These are phyloP conservation scores for Neonectria punicea DNA, from an alignment of 2,329 filamentous ascomycete genomes.

Conservation along the genomic window DNA sequence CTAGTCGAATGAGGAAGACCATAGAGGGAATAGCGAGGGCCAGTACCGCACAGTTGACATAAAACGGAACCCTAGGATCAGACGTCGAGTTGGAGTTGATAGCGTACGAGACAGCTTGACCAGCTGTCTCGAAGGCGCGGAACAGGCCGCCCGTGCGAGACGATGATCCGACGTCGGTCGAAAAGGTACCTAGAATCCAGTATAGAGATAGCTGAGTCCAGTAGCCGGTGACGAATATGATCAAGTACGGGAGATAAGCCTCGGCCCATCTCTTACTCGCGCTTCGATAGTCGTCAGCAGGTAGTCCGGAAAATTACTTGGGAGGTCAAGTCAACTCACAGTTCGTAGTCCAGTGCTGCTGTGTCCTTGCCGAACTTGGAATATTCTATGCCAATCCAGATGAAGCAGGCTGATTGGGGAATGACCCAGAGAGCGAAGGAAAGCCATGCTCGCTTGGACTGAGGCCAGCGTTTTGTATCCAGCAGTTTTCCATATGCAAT, in stretches of 20 bases:
- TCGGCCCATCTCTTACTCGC: constrained; percentile 15
- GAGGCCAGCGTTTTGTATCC: constrained; percentile 13
- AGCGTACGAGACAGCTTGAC: constrained; percentile 46
- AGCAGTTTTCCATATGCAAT: constrained; percentile 17
- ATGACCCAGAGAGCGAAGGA: constrained; percentile 20
- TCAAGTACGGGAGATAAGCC: constrained; percentile 21
- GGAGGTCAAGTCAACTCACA: constrained; percentile 6
- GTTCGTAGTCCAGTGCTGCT: constrained; percentile 15
- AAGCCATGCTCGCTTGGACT: constrained; percentile 12
- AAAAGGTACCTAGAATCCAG: constrained; percentile 51
- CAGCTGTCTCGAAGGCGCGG: constrained; percentile 43
- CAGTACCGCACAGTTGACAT: constrained; percentile 17
- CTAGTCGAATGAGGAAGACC: constrained; percentile 20
- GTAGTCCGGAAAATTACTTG: too few relatives aligned
- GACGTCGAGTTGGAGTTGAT: constrained; percentile 40
- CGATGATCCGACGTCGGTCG: constrained; percentile 46
- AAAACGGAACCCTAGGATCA: constrained; percentile 19
- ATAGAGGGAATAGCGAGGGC: constrained; percentile 17
- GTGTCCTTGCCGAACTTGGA: constrained; percentile 11
- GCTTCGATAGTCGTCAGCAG: neutral
- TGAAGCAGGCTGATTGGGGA: constrained; percentile 19
- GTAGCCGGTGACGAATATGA: constrained; percentile 20
- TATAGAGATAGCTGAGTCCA: constrained; percentile 41
- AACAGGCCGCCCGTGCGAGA: constrained; percentile 45
- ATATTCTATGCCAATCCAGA: constrained; percentile 26